Evolutionary conservation across 129 eudicot species (phyloP), one percentile per base, ranked within the genome.

Genomic region (Flaveria brownii): DNA sequence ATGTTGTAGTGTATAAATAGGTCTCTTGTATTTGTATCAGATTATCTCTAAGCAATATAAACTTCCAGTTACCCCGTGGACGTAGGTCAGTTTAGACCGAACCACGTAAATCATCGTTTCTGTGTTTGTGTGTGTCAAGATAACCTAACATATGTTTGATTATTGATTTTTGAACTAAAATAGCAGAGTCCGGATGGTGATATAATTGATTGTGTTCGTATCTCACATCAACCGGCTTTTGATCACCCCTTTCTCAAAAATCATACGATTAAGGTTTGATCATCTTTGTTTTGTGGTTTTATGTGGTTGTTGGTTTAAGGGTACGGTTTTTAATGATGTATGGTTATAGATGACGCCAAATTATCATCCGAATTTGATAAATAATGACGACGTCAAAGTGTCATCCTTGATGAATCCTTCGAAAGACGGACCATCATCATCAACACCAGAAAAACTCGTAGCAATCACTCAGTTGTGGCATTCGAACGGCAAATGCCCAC

Each of bases 111-210:
- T n/a, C n/a, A n/a, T n/a, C n/a, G n/a, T n/a, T n/a, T n/a, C n/a
- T n/a, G n/a, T n/a, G n/a, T n/a, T n/a, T n/a, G n/a, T n/a, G n/a
- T n/a, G n/a, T n/a, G n/a, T n/a, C n/a, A n/a, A n/a, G n/a, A n/a
- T n/a, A n/a, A n/a, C n/a, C n/a, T n/a, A n/a, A n/a, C n/a, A 49
- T 49, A 49, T 49, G 13, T 45, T 45, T 11, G 50, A 60, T 68
- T 14, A 61, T 67, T 71, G 66, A 70, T 36, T 36, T 4, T 4
- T 36, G 7, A 36, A 36, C 7, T 5, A 5, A 5, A 36, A 5
- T 62, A 67, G 65, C 23, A 89, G 96, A 89, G 96, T 23, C 89
- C 90, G 65, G 97, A 92, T 79, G 96, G 97, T 28, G 96, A 92
- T 84, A 81, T 74, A 16, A 89, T 92, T 23, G 97, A 92, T 47